A percentile compares a stretch with the other conserved stretches of the same genome.
Evolutionary conservation across 257 asterid genomes (phyloP).

Genomic region (Petrea volubilis): DNA sequence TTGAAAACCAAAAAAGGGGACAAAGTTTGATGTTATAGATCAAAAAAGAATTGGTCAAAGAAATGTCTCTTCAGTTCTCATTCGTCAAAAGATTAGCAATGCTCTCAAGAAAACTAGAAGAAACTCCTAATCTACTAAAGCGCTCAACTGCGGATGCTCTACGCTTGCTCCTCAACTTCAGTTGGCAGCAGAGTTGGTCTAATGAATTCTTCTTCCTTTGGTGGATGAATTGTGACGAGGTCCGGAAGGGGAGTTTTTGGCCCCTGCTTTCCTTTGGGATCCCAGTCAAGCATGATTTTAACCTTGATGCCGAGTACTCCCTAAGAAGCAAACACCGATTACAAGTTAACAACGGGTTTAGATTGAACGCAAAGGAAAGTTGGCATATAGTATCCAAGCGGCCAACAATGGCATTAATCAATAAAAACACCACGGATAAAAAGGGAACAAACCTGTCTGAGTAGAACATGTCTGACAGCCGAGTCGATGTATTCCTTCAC

Average conservation of each 20-base stretch:
- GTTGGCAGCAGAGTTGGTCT: slow-evolving; percentile 14
- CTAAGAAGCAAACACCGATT: neutral
- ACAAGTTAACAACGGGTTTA: neutral
- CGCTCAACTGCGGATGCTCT: neutral
- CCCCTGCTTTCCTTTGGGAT: slow-evolving; percentile 39
- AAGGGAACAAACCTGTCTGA: slow-evolving; percentile 31
- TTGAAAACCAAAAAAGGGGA: neutral
- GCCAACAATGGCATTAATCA: neutral
- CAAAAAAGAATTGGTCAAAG: slow-evolving; percentile 1
- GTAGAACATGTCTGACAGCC: slow-evolving; percentile 39
- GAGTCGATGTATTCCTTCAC: slow-evolving; percentile 43
- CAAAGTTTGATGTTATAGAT: neutral
- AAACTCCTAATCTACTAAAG: neutral
- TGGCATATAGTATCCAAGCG: too few relatives aligned
- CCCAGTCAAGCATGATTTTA: slow-evolving; percentile 45
- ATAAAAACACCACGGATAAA: neutral
- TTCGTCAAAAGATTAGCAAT: slow-evolving; percentile 3
- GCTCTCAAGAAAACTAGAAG: neutral
- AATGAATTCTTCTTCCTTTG: slow-evolving; percentile 30
- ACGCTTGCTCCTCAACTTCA: slow-evolving; percentile 34
- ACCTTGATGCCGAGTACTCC: slow-evolving; percentile 44
- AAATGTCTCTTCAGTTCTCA: slow-evolving; percentile 1
- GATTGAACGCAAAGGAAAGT: too few relatives aligned
- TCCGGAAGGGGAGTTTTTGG: slow-evolving; percentile 42
- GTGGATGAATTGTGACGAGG: slow-evolving; percentile 37